Evolutionary conservation across 306 rosid genomes (phyloP).

Genomic region (Rosa rugosa): DNA sequence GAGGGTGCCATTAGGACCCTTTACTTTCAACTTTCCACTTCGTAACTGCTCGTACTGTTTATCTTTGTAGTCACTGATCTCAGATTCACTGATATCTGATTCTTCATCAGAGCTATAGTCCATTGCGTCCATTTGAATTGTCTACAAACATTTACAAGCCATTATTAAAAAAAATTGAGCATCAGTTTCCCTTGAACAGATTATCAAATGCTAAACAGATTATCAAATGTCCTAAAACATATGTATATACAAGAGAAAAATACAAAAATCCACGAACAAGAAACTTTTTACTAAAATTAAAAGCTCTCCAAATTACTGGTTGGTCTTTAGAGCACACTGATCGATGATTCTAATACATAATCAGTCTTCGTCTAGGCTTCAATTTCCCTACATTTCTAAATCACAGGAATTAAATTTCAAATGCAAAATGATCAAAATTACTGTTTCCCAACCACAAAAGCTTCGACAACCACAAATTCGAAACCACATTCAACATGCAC

Average conservation of each 20-base stretch:
- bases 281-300: neutral
- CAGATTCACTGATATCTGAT: conserved; percentile 87
- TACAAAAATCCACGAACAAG: neutral
- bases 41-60: conserved; percentile 68
- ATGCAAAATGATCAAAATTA: neutral
- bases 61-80: conserved; percentile 67
- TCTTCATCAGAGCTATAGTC: conserved; percentile 83
- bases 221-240: neutral
- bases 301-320: neutral
- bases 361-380: neutral
- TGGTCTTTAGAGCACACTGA: neutral
- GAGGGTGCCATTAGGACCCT: conserved; percentile 62
- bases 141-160: conserved; percentile 6
- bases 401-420: neutral
- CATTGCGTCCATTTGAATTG: conserved; percentile 46
- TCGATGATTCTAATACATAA: neutral
- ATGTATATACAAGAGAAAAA: neutral
- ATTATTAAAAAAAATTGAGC: neutral
- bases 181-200: neutral
- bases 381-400: neutral
- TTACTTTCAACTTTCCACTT: conserved; percentile 64
- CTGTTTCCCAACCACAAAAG: neutral
- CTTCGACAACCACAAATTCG: neutral
- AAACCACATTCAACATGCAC: neutral
- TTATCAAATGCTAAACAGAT: neutral